These are phyloP conservation scores for Ophiorrhiza pumila DNA, from an alignment of 257 asterid species.

Conservation along the genomic window DNA sequence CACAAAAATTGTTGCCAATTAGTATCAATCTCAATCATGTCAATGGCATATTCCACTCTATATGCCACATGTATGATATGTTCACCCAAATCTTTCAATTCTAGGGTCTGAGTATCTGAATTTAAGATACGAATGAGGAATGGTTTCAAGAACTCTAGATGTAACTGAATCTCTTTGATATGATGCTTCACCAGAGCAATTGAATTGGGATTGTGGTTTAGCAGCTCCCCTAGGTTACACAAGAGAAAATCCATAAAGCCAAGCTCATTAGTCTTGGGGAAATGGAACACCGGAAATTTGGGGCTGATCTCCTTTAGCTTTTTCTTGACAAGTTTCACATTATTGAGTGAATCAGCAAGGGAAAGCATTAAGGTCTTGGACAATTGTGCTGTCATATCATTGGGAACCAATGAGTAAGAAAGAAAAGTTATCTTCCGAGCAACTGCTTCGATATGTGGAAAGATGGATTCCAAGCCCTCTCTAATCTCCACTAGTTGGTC, in stretches of 20 bases:
- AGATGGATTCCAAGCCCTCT: not conserved
- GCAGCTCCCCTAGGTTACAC: not conserved
- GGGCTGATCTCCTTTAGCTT: not conserved
- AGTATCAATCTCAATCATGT: not conserved
- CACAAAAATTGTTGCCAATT: not conserved
- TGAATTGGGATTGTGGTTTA: not conserved
- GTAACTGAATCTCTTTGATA: not conserved
- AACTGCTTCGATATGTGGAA: not conserved
- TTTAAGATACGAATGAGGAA: not conserved
- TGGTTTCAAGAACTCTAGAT: not conserved
- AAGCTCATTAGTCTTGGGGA: constrained; percentile 7
- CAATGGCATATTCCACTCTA: constrained; percentile 5
- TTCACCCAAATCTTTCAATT: not conserved
- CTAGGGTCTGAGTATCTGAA: not conserved
- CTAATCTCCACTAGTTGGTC: not conserved
- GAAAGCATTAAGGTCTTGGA: not conserved
- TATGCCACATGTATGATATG: constrained; percentile 10
- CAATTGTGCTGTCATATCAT: not conserved
- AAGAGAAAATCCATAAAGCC: constrained; percentile 4
- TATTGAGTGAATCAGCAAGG: not conserved
- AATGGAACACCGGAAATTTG: not conserved
- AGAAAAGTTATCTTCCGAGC: not conserved
- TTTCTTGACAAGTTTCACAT: constrained; percentile 1
- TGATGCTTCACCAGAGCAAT: not conserved
- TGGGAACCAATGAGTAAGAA: not conserved